phyloP scores from a whole-genome alignment of 2,329 filamentous ascomycete genomes.

The Chlorencoelia australis region DNA sequence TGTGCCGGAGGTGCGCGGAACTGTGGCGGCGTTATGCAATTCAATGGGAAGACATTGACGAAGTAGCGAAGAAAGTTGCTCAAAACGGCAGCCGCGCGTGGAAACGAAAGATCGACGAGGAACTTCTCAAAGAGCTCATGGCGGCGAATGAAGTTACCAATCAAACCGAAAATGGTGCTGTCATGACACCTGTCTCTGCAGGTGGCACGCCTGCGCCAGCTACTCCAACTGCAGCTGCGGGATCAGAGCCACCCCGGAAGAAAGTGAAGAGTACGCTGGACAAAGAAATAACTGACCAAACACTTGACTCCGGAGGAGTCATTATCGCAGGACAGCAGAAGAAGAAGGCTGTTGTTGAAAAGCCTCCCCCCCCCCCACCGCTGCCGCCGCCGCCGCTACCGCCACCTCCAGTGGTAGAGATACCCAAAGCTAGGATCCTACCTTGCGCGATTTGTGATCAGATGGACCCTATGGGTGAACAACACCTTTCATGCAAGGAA shows the following conservation, averaged over 20 bases:
- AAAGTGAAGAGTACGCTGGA: constrained; percentile 48
- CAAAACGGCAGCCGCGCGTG: constrained; percentile 70
- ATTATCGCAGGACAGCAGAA: constrained; percentile 28
- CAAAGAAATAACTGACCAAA: constrained; percentile 37
- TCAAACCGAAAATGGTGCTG: constrained; percentile 30
- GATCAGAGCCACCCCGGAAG: constrained; percentile 50
- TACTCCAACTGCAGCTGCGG: constrained; percentile 19
- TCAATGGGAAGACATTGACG: constrained; percentile 89
- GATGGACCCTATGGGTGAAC: constrained; percentile 60
- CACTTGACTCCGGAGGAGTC: constrained; percentile 33
- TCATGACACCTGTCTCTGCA: constrained; percentile 12
- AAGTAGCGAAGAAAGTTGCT: constrained; percentile 78
- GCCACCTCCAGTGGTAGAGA: constrained; percentile 59
- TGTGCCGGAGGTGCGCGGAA: constrained; percentile 84
- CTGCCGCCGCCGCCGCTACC: constrained; percentile 49
- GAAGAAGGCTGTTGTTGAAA: constrained; percentile 37
- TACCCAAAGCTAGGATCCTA: constrained; percentile 66
- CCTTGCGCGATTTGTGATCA: constrained; percentile 80
- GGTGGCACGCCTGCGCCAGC: constrained; percentile 19
- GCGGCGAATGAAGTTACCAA: constrained; percentile 52
- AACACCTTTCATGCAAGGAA: constrained; percentile 70
- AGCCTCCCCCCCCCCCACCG: constrained; percentile 57
- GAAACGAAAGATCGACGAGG: constrained; percentile 87
- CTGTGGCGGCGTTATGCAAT: constrained; percentile 95
- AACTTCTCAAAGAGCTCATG: constrained; percentile 65